Percentiles rank a stretch among this genome's conserved stretches.
phyloP scores from a whole-genome alignment of 2,329 filamentous ascomycete genomes.

The Arthrobotrys sphaeroides region DNA sequence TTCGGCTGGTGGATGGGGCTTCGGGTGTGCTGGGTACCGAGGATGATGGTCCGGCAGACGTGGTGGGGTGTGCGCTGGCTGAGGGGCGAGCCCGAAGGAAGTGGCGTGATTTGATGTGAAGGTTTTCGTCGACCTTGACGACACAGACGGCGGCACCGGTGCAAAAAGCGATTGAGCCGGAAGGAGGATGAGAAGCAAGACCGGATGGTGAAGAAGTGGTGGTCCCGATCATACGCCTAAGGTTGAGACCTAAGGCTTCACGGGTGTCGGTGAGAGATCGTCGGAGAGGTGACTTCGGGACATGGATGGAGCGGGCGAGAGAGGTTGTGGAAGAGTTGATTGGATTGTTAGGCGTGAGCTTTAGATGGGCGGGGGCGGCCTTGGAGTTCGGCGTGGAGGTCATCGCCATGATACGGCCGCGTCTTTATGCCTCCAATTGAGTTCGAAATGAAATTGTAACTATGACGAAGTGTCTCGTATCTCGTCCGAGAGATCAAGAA shows the following conservation, averaged over 20 bases:
- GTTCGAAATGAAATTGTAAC: neutral
- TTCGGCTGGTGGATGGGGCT: conserved; percentile 71
- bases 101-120: conserved; percentile 72
- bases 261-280: conserved; percentile 62
- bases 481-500: conserved; percentile 6
- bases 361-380: conserved; percentile 40
- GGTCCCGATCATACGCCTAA: conserved; percentile 88
- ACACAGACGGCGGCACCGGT: conserved; percentile 94
- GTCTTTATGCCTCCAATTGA: conserved; percentile 9
- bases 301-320: conserved; percentile 34
- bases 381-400: conserved; percentile 49
- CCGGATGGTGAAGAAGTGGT: conserved; percentile 85
- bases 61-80: conserved; percentile 67
- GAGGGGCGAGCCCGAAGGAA: conserved; percentile 88
- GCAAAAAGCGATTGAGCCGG: conserved; percentile 81
- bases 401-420: conserved; percentile 38
- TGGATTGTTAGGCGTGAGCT: conserved; percentile 38
- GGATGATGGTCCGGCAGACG: conserved; percentile 64
- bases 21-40: conserved; percentile 66
- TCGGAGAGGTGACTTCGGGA: conserved; percentile 60
- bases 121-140: conserved; percentile 76
- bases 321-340: conserved; percentile 15
- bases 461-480: neutral
- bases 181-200: conserved; percentile 80
- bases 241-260: conserved; percentile 67